Evolutionary conservation across 495 filamentous ascomycete species (phyloP), one percentile per base, ranked within the genome.

Genomic region (Xylaria intraflava): DNA sequence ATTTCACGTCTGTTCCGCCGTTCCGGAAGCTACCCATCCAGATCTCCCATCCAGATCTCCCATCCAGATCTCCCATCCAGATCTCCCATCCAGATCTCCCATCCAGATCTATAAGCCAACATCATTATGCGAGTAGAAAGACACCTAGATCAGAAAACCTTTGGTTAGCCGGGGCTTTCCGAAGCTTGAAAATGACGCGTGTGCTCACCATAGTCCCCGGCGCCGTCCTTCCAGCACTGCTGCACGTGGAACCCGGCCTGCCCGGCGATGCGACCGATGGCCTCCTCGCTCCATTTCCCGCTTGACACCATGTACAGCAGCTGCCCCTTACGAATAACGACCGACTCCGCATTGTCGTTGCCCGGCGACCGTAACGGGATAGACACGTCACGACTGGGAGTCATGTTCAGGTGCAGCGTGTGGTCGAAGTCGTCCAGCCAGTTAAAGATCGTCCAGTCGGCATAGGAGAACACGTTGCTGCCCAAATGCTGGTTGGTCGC

Each of bases 171-270:
- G 30, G 30, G n/a, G n/a, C n/a, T n/a, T n/a, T n/a, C n/a, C n/a
- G n/a, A n/a, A n/a, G n/a, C n/a, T n/a, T n/a, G n/a, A n/a, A n/a
- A n/a, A n/a, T n/a, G n/a, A n/a, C n/a, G n/a, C n/a, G n/a, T n/a
- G 17, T 36, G 23, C 46, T 49, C 26, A 49, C 46, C 36, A 30
- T 49, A 49, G 20, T 49, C 46, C 1, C 46, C 46, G 1, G 17
- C 5, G 11, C 16, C 30, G 10, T 49, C 46, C 33, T 36, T 49
- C 46, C 46, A 49, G 17, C 12, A 3, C 2, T 49, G 46, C 19
- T 38, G 30, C 11, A 49, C 38, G 5, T 38, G 30, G 14, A 49
- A 49, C n/a, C 46, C 46, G 10, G 46, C 46, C n/a, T 27, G 46
- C 19, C 17, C 20, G 22, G 7, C 23, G 31, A 49, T 49, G 12